phyloP scores from a whole-genome alignment of 148 eudicot species.

The Camellia lanceoleosa region DNA sequence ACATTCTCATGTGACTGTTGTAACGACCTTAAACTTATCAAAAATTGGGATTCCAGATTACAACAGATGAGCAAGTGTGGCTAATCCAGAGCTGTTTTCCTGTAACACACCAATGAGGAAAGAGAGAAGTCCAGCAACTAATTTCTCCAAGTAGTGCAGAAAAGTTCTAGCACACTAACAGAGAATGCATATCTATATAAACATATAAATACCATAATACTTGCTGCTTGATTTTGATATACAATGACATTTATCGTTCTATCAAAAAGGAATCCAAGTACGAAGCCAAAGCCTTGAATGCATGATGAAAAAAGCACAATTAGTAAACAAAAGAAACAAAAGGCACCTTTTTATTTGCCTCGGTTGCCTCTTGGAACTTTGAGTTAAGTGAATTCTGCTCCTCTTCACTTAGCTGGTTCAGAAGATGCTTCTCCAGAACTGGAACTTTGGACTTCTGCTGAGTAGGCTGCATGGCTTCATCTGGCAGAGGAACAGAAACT shows the following conservation, averaged over 20 bases:
- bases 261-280: background rate
- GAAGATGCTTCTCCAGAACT: slow-evolving; percentile 76
- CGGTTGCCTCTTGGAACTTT: slow-evolving; percentile 87
- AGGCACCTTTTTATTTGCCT: slow-evolving; percentile 70
- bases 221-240: background rate
- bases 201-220: background rate
- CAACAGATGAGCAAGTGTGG: no score
- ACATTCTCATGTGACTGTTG: background rate
- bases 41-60: no score
- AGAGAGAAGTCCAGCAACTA: background rate
- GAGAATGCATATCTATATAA: background rate
- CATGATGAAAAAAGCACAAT: background rate
- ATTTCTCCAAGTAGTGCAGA: background rate
- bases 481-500: slow-evolving; percentile 48
- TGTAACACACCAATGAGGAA: background rate
- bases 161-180: background rate
- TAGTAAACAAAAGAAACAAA: background rate
- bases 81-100: no score
- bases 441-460: slow-evolving; percentile 84
- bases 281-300: background rate
- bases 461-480: slow-evolving; percentile 55
- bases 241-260: background rate
- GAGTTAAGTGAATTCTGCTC: slow-evolving; percentile 81
- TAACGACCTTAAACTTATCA: no score
- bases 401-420: slow-evolving; percentile 88